Percentiles rank a stretch among this genome's conserved stretches.
Conservation (phyloP, 148 eudicot genomes). For the Heliosperma pusillum region DNA sequence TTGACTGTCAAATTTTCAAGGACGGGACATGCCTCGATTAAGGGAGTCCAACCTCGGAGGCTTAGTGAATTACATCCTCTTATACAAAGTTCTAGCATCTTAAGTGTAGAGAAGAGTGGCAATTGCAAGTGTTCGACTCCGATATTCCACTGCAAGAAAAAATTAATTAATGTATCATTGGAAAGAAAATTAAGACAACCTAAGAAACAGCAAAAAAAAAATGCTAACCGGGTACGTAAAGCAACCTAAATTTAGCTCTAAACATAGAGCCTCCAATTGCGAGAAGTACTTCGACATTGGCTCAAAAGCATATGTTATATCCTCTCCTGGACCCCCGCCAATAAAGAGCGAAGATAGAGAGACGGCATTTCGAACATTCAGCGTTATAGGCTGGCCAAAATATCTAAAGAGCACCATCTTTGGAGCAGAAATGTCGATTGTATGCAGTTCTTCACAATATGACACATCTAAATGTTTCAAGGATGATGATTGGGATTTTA, state of each 20-base stretch:
- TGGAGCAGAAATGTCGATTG: slow-evolving; percentile 13
- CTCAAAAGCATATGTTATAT: background rate
- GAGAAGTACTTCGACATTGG: slow-evolving; percentile 1
- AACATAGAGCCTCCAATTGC: slow-evolving; percentile 11
- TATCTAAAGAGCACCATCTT: background rate
- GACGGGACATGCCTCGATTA: slow-evolving; percentile 16
- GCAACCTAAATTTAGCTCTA: background rate
- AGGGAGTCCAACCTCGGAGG: slow-evolving; percentile 11
- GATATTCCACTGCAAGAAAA: background rate
- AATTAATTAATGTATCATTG: no score
- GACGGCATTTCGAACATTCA: background rate
- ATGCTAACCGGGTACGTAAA: background rate
- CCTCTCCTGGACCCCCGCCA: background rate
- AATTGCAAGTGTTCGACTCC: background rate
- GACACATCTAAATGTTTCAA: slow-evolving; percentile 13
- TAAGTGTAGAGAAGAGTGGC: slow-evolving; percentile 3
- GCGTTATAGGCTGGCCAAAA: background rate
- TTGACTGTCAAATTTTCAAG: slow-evolving; percentile 11
- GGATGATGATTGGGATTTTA: background rate
- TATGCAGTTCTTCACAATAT: background rate
- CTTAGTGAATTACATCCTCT: background rate
- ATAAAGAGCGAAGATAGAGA: slow-evolving; percentile 8
- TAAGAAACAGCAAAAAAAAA: no score
- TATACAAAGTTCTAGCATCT: slow-evolving; percentile 3
- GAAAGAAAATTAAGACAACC: no score